phyloP scores from a whole-genome alignment of 371 early-diverging fungal species.

The Syncephalis plumigaleata region DNA sequence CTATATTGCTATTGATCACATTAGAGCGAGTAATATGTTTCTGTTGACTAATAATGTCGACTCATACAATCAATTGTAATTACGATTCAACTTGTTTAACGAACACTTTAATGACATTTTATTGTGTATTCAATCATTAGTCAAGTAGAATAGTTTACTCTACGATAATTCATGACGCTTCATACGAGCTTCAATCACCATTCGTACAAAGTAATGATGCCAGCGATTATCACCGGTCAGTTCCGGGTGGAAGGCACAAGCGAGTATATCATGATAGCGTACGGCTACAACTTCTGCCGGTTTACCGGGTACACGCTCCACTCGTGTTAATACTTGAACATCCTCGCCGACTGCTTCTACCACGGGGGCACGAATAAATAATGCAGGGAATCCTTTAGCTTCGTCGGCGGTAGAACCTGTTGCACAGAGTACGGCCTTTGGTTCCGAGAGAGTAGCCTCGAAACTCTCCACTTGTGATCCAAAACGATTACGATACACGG shows the following conservation, averaged over 20 bases:
- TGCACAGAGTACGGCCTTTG: constrained; percentile 23
- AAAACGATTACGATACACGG: constrained; percentile 83
- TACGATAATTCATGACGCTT: too few species aligned
- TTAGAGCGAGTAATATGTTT: too few species aligned
- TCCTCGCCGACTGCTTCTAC: constrained; percentile 47
- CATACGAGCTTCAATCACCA: constrained; percentile 16
- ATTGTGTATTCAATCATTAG: too few species aligned
- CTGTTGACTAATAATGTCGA: too few species aligned
- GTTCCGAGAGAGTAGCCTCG: constrained; percentile 41
- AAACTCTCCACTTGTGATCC: constrained; percentile 86
- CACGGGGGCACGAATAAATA: constrained; percentile 92
- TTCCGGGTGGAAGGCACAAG: constrained; percentile 92
- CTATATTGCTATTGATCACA: too few species aligned
- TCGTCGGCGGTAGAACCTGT: constrained; percentile 8
- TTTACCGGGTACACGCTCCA: constrained; percentile 24
- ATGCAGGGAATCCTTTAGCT: constrained; percentile 40
- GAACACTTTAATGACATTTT: too few species aligned
- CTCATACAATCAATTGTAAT: too few species aligned
- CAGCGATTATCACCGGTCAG: constrained; percentile 68
- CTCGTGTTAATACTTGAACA: constrained; percentile 45
- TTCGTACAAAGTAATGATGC: constrained; percentile 63
- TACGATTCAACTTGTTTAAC: too few species aligned
- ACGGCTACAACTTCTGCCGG: constrained; percentile 67
- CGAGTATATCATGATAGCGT: constrained; percentile 66
- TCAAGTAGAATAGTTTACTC: too few species aligned